phyloP scores from a whole-genome alignment of 495 filamentous ascomycete species.

The Talaromyces thailandensis region DNA sequence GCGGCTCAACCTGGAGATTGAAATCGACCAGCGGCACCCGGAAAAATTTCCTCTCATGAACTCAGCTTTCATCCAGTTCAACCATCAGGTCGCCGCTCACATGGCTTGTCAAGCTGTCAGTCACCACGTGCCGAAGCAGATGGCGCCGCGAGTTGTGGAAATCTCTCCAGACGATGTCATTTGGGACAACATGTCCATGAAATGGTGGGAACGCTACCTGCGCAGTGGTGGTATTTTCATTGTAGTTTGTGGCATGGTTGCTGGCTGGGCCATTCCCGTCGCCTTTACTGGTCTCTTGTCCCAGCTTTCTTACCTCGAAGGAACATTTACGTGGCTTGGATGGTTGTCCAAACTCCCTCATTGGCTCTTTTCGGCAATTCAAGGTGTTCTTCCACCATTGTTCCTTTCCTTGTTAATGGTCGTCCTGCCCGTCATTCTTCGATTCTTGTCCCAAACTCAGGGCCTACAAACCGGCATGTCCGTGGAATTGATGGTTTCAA shows the following conservation, averaged over 20 bases:
- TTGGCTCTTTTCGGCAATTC: conserved; percentile 61
- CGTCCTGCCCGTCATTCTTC: conserved; percentile 70
- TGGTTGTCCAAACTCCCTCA: conserved; percentile 59
- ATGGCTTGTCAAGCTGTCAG: conserved; percentile 94
- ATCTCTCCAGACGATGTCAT: conserved; percentile 90
- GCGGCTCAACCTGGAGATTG: conserved; percentile 85
- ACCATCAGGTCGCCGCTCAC: conserved; percentile 92
- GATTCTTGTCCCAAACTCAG: conserved; percentile 63
- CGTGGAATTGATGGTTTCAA: conserved; percentile 73
- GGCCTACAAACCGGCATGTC: conserved; percentile 77
- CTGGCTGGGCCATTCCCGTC: conserved; percentile 88
- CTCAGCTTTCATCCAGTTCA: conserved; percentile 97
- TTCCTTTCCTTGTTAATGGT: conserved; percentile 72
- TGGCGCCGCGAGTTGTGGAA: conserved; percentile 88
- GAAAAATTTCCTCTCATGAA: conserved; percentile 93
- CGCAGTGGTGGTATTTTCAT: conserved; percentile 58
- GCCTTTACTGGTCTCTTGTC: conserved; percentile 78
- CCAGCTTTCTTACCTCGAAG: conserved; percentile 60
- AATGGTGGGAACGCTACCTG: conserved; percentile 87
- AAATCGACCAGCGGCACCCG: conserved; percentile 76
- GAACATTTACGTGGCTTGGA: conserved; percentile 53
- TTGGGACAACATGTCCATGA: conserved; percentile 97
- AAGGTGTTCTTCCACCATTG: conserved; percentile 77
- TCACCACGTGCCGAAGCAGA: conserved; percentile 87
- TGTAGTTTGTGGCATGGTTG: conserved; percentile 65